Conservation (phyloP, 371 early-diverging fungal genomes). For the Fennellomyces sp. region DNA sequence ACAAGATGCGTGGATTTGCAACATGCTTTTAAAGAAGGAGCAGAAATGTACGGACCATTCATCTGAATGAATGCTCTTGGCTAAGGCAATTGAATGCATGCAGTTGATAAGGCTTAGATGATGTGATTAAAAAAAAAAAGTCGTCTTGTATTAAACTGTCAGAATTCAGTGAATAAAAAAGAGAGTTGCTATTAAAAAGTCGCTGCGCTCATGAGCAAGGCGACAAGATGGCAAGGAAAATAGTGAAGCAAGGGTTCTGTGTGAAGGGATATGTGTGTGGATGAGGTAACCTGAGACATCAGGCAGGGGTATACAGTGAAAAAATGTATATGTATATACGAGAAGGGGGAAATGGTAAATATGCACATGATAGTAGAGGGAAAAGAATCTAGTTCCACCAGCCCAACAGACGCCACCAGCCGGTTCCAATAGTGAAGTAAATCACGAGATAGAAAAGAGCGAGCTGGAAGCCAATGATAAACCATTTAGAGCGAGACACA, state of each 20-base stretch:
- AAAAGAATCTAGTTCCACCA: constrained; percentile 37
- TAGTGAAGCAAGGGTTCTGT: background rate
- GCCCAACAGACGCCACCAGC: constrained; percentile 75
- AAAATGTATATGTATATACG: background rate
- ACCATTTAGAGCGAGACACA: constrained; percentile 63
- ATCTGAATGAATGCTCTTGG: too few species aligned
- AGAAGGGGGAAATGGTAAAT: background rate
- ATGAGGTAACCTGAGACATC: background rate
- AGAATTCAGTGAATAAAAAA: too few species aligned
- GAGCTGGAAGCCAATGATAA: constrained; percentile 56
- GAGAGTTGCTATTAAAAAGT: too few species aligned
- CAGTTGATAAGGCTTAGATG: too few species aligned
- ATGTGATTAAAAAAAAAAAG: too few species aligned
- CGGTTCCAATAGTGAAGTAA: constrained; percentile 66
- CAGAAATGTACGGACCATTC: too few species aligned
- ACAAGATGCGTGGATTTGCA: too few species aligned
- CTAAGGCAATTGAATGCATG: too few species aligned
- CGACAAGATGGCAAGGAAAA: background rate
- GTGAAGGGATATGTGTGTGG: background rate
- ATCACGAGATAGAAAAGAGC: constrained; percentile 54
- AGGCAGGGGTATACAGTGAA: constrained; percentile 2
- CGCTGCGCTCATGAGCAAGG: too few species aligned
- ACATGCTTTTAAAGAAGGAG: too few species aligned
- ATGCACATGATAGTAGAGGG: constrained; percentile 4
- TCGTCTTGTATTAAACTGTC: too few species aligned